Conservation (phyloP, 2,329 filamentous ascomycete genomes). For the Uncinocarpus reesii region DNA sequence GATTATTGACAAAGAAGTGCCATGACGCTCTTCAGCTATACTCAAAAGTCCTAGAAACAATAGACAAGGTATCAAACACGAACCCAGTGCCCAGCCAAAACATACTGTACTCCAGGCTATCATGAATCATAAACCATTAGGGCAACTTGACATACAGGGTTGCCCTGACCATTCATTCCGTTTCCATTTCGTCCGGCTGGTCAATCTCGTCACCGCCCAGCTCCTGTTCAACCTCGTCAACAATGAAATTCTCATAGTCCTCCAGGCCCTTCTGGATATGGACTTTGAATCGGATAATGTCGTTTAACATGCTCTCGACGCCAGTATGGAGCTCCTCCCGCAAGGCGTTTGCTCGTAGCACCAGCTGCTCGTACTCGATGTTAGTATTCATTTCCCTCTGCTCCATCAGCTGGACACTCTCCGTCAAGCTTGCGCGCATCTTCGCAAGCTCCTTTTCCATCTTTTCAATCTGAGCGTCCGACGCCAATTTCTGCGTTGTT, state of each 20-base stretch:
- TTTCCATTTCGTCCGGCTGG: neutral
- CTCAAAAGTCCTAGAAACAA: no score
- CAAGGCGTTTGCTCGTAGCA: conserved; percentile 68
- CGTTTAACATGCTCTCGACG: conserved; percentile 89
- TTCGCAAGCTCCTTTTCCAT: conserved; percentile 97
- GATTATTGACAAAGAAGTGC: no score
- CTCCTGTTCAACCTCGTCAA: conserved; percentile 83
- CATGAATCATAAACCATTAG: conserved; percentile 13
- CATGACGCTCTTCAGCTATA: no score
- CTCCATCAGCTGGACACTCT: conserved; percentile 83
- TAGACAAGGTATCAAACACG: neutral
- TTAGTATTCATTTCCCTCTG: conserved; percentile 94
- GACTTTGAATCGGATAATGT: conserved; percentile 97
- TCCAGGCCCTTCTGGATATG: conserved; percentile 87
- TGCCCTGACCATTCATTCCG: neutral
- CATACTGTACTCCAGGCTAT: conserved; percentile 15
- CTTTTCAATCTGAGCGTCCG: conserved; percentile 91
- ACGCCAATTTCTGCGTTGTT: conserved; percentile 74
- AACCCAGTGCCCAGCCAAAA: neutral
- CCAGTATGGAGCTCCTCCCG: conserved; percentile 98
- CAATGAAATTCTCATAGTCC: conserved; percentile 87
- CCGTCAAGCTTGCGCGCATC: conserved; percentile 72
- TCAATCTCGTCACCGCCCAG: conserved; percentile 53
- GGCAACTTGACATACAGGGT: neutral
- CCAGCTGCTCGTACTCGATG: conserved; percentile 89